A percentile compares a stretch with the other conserved stretches of the same genome.
Evolutionary conservation across 192 early-diverging fungal species (phyloP).

Genomic region (Backusella westeae): DNA sequence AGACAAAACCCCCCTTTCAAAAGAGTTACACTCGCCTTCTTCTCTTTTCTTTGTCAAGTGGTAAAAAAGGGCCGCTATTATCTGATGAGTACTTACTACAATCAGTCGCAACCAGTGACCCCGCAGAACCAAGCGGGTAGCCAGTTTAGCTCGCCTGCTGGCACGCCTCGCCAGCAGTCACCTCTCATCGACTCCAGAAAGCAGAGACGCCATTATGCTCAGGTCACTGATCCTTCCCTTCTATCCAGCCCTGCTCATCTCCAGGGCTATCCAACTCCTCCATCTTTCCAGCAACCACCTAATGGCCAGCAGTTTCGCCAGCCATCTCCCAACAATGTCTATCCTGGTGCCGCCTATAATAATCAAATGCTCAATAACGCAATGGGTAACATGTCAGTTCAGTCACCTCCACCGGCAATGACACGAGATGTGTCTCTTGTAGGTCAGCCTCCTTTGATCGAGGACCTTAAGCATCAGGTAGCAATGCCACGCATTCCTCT

Average conservation of each 20-base stretch:
- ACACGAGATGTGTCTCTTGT: conserved; percentile 45
- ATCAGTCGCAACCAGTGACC: not conserved
- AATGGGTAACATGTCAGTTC: conserved; percentile 16
- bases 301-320: conserved; percentile 19
- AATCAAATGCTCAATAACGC: conserved; percentile 58
- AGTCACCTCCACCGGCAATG: conserved; percentile 1
- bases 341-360: conserved; percentile 12
- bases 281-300: not conserved
- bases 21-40: not conserved
- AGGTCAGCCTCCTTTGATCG: conserved; percentile 69
- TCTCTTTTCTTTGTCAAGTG: not conserved
- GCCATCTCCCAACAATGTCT: conserved; percentile 21
- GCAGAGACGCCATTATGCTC: conserved; percentile 12
- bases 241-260: not conserved
- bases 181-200: conserved; percentile 12
- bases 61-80: not conserved
- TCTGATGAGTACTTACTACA: conserved; percentile 6
- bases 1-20: not conserved
- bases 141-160: not conserved
- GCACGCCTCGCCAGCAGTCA: not conserved
- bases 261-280: not conserved
- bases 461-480: conserved; percentile 64
- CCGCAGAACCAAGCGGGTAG: not conserved
- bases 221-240: conserved; percentile 4
- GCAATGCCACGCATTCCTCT: not conserved